Percentiles rank a stretch among this genome's conserved stretches.
These are phyloP conservation scores for Ceratocystis cacaofunesta DNA, from an alignment of 2,329 filamentous ascomycete species.

Conservation along the genomic window DNA sequence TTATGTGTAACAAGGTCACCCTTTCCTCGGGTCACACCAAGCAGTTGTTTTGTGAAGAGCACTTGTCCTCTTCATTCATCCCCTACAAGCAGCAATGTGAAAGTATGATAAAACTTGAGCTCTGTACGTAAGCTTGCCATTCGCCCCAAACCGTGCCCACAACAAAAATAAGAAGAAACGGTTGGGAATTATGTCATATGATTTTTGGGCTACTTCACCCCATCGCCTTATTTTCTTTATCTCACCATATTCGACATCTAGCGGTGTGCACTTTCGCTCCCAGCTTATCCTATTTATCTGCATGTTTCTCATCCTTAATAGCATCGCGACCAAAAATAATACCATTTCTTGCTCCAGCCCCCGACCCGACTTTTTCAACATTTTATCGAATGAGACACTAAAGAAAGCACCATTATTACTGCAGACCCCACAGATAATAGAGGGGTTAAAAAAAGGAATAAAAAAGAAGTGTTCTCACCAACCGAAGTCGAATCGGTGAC, in stretches of 20 bases:
- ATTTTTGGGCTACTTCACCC: neutral
- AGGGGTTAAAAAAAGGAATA: neutral
- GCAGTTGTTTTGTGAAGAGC: neutral
- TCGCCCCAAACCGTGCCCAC: neutral
- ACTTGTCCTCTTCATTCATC: too few relatives aligned
- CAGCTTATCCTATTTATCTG: neutral
- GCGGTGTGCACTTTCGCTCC: neutral
- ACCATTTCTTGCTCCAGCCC: neutral
- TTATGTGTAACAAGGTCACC: neutral
- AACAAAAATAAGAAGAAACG: neutral
- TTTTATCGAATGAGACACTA: neutral
- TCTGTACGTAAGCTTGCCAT: too few relatives aligned
- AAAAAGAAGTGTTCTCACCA: constrained; percentile 12
- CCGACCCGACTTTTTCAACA: neutral
- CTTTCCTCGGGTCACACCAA: neutral
- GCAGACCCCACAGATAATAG: neutral
- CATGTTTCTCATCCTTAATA: constrained; percentile 3
- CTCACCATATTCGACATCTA: neutral
- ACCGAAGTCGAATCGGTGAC: constrained; percentile 15
- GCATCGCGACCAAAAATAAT: neutral
- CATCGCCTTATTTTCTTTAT: neutral
- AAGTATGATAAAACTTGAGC: too few relatives aligned
- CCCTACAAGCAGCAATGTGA: too few relatives aligned
- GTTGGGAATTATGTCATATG: neutral
- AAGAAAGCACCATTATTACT: neutral